Base-by-base conservation (phyloP, 2,329 filamentous ascomycete genomes). In the Claviceps digitariae region DNA sequence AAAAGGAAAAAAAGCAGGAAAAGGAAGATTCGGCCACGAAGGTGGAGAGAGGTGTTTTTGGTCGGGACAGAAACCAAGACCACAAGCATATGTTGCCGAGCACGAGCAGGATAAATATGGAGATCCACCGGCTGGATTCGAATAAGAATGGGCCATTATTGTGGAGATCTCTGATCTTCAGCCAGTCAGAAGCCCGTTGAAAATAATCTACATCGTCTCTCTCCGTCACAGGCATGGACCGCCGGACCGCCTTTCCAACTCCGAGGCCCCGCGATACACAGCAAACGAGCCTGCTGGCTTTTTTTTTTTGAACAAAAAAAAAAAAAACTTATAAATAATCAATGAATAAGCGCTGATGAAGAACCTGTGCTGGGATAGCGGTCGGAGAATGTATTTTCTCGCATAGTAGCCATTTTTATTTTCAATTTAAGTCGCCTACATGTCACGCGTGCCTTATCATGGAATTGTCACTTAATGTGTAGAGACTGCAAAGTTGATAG, bases 21-120 rank as follows among this genome's bases (percentile, higher is more conserved):
- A 51, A 41, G 52, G 53, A 52, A 52, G 52, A 52, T 36, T 21
- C 51, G 50, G 38, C 51, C 55, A 53, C 49, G 54, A 47, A 57
- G 55, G 57, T 57, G 59, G 60, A 59, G 62, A 61, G 63, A 58
- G 56, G 58, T 62, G 57, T 63, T 62, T 63, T 59, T 55, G 54
- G 53, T 53, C 52, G 54, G 52, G 46, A 51, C 54, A 52, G 31
- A 40, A 44, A 29, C 44, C 50, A 54, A 54, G 38, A 21, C 52
- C 51, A 52, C 47, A 54, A 36, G 57, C 57, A 57, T 56, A 56
- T 54, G 58, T 55, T 57, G 41, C 53, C 55, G 55, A 56, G 57
- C 53, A 56, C 41, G 50, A 52, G 56, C 45, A 48, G 52, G 47
- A 38, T 36, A 44, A 52, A 17, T 31, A 34, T 45, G 38, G 31